Evolutionary conservation across 495 filamentous ascomycete species (phyloP).

Genomic region (Evernia prunastri): DNA sequence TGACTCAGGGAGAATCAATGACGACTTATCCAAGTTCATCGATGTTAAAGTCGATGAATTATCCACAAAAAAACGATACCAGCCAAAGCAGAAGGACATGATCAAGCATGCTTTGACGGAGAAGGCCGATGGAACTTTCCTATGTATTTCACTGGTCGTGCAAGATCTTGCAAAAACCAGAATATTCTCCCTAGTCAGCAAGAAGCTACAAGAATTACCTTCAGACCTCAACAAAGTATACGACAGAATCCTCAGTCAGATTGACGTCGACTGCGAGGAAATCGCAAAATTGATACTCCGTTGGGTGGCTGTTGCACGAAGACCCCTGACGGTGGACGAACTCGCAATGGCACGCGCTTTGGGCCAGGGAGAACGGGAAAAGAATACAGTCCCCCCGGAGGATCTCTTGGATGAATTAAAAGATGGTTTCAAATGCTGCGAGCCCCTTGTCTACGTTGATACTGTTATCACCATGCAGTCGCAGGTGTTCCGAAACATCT

Average conservation of each 20-base stretch:
- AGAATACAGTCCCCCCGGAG: not conserved
- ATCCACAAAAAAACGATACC: slow-evolving; percentile 26
- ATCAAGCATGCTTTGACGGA: slow-evolving; percentile 31
- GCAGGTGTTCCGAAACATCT: too few relatives aligned
- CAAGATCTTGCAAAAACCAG: slow-evolving; percentile 32
- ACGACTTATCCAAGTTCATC: slow-evolving; percentile 29
- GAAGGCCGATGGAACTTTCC: slow-evolving; percentile 40
- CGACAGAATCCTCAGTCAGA: slow-evolving; percentile 25
- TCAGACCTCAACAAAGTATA: slow-evolving; percentile 26
- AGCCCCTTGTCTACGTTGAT: slow-evolving; percentile 24
- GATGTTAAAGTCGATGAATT: slow-evolving; percentile 35
- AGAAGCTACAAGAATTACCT: slow-evolving; percentile 17
- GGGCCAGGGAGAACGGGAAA: not conserved
- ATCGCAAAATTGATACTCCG: slow-evolving; percentile 23
- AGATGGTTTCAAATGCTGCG: slow-evolving; percentile 17
- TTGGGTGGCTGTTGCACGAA: slow-evolving; percentile 29
- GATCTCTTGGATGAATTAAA: slow-evolving; percentile 16
- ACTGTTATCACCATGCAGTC: too few relatives aligned
- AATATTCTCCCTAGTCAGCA: slow-evolving; percentile 7
- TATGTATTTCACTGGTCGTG: slow-evolving; percentile 42
- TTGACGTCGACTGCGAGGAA: slow-evolving; percentile 8
- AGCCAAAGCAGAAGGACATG: slow-evolving; percentile 21
- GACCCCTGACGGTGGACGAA: slow-evolving; percentile 28
- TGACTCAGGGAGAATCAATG: slow-evolving; percentile 29
- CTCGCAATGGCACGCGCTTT: slow-evolving; percentile 23